A percentile compares a stretch with the other conserved stretches of the same genome.
These are phyloP conservation scores for Acmispon strigosus DNA, from an alignment of 306 rosid species.

Conservation along the genomic window DNA sequence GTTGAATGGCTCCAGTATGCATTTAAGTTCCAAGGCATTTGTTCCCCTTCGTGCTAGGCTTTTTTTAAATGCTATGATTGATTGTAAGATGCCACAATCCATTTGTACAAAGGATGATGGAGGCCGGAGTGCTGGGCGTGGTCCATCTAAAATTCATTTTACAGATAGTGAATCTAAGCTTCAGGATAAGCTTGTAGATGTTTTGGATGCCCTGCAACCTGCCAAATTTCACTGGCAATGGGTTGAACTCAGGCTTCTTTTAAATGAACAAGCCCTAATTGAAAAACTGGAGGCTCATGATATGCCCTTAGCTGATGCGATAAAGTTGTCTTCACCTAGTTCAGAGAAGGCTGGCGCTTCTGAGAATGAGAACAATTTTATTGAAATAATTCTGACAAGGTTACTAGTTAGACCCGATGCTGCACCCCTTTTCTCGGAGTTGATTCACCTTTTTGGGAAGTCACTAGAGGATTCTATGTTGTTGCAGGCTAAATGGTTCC, in stretches of 20 bases:
- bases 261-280: constrained; percentile 78
- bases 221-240: constrained; percentile 99
- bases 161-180: constrained; percentile 55
- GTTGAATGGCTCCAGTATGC: constrained; percentile 64
- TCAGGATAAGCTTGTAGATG: constrained; percentile 67
- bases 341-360: constrained; percentile 74
- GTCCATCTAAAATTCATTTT: constrained; percentile 48
- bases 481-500: constrained; percentile 91
- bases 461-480: constrained; percentile 88
- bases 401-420: constrained; percentile 96
- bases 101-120: constrained; percentile 40
- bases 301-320: constrained; percentile 64
- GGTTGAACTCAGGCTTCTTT: constrained; percentile 91
- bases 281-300: constrained; percentile 63
- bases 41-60: constrained; percentile 87
- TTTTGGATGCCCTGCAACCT: constrained; percentile 84
- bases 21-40: constrained; percentile 67
- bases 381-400: constrained; percentile 74
- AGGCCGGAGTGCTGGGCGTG: constrained; percentile 48
- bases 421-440: constrained; percentile 79
- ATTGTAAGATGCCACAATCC: constrained; percentile 69
- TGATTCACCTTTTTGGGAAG: constrained; percentile 83
- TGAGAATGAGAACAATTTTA: constrained; percentile 83
- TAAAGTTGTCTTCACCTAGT: constrained; percentile 65
- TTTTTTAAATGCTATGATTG: constrained; percentile 78